phyloP scores from a whole-genome alignment of 148 eudicot species.

The Polygonum maritimum region DNA sequence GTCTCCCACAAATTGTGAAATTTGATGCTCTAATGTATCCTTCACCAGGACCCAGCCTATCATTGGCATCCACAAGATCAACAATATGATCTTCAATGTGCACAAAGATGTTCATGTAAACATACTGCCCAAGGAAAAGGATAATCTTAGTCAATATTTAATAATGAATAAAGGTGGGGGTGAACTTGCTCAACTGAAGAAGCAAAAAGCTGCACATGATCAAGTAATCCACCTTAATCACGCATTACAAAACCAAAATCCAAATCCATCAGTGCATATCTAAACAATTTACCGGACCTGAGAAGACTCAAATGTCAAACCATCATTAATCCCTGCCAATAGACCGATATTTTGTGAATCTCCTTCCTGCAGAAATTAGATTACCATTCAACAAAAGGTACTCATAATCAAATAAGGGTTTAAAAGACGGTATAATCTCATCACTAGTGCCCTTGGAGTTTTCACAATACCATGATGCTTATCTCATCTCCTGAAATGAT shows the following conservation, averaged over 20 bases:
- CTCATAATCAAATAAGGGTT: not conserved
- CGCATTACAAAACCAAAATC: not conserved
- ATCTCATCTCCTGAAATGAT: constrained; percentile 50
- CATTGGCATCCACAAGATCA: constrained; percentile 40
- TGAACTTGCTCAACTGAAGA: not conserved
- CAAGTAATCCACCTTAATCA: not conserved
- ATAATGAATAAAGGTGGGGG: not conserved
- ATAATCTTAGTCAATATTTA: not conserved
- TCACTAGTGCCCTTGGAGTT: not conserved
- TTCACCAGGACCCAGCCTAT: constrained; percentile 17
- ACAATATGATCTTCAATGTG: constrained; percentile 49
- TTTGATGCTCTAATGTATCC: constrained; percentile 35
- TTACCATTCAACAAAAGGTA: not conserved
- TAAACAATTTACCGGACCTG: constrained; percentile 36
- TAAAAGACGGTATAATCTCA: constrained; percentile 9
- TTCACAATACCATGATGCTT: constrained; percentile 46
- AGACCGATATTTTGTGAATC: constrained; percentile 39
- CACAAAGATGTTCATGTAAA: constrained; percentile 58
- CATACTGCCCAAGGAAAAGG: constrained; percentile 35
- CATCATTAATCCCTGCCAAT: constrained; percentile 61
- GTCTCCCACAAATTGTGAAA: constrained; percentile 53
- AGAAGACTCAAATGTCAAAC: constrained; percentile 58
- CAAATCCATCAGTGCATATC: not conserved
- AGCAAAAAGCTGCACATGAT: not conserved
- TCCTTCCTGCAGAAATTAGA: constrained; percentile 51